Evolutionary conservation across 2,329 filamentous ascomycete genomes (phyloP), one percentile per base, ranked within the genome.

Genomic region (Fusarium continuum): DNA sequence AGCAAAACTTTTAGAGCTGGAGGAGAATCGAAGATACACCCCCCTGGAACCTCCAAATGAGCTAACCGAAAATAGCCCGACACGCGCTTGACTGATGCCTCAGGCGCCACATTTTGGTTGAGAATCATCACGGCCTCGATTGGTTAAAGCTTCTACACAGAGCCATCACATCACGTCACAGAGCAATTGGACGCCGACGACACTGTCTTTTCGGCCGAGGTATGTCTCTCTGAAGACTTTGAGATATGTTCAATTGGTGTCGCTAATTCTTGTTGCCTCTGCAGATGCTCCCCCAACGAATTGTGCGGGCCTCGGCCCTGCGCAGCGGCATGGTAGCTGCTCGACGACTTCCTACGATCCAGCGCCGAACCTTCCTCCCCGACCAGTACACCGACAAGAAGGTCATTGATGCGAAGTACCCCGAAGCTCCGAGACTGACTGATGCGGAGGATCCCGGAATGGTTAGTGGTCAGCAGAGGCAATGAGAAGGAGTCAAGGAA

Each of bases 401-500:
- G 62, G 68, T 80, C 47, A 67, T 83, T 45, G 82, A 87, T 7
- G 77, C 82, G 68, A 84, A 83, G 67, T 87, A 79, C 65, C 80
- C 83, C 57, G 79, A 82, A 40, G 77, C 78, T 11, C 78, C 80
- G 34, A 67, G 50, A 4, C 70, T 85, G 50, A 82, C 79, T 56
- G 86, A 89, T 25, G 81, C 84, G 47, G 84, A 89, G 73, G 88
- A 91, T 69, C 89, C 89, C 19, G 81, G 79, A 64, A 87, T 88
- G 87, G 88, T 89, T 70, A 76, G 85, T 80, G 28, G 40, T 38
- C 17, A 26, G 40, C 45, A 50, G 36, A 44, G 19, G 26, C 19
- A 20, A n/a, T 45, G 36, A 48, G 41, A 40, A 57, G 31, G 46
- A 58, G 22, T 43, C 46, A 43, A n/a, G 39, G 28, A 50, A 59